These are phyloP conservation scores for Chara braunii DNA, from an alignment of 139 green algal species.

Conservation along the genomic window DNA sequence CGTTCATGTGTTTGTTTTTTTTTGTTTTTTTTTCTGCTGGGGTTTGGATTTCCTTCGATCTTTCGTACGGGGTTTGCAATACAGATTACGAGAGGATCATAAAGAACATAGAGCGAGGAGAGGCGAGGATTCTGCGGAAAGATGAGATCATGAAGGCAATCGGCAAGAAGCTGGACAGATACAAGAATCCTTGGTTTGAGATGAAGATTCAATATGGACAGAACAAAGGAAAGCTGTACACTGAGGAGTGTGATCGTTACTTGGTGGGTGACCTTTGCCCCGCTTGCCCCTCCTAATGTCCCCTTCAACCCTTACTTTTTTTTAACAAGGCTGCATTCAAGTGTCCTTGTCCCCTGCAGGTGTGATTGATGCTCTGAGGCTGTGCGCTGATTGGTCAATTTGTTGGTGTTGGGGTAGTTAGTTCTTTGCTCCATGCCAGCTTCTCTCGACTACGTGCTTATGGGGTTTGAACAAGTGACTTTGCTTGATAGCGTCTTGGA, in stretches of 20 bases:
- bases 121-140: conserved; percentile 78
- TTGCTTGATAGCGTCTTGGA: too few species aligned
- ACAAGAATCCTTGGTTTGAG: conserved; percentile 92
- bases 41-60: too few species aligned
- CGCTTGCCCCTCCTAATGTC: too few species aligned
- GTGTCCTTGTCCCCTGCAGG: too few species aligned
- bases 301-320: too few species aligned
- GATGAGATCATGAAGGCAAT: conserved; percentile 80
- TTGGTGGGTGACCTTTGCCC: conserved; percentile 55
- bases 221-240: conserved; percentile 96
- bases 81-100: conserved; percentile 56
- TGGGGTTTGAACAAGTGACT: too few species aligned
- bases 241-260: conserved; percentile 98
- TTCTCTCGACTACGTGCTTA: too few species aligned
- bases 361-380: background rate
- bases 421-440: background rate
- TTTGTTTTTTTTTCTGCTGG: too few species aligned
- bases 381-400: too few species aligned
- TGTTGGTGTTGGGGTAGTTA: background rate
- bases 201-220: conserved; percentile 83
- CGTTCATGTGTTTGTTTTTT: too few species aligned
- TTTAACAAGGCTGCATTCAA: too few species aligned
- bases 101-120: conserved; percentile 91
- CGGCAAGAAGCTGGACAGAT: conserved; percentile 79
- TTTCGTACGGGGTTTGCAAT: too few species aligned